Evolutionary conservation across 2,329 filamentous ascomycete species (phyloP).

Genomic region (Beauveria rudraprayagi): DNA sequence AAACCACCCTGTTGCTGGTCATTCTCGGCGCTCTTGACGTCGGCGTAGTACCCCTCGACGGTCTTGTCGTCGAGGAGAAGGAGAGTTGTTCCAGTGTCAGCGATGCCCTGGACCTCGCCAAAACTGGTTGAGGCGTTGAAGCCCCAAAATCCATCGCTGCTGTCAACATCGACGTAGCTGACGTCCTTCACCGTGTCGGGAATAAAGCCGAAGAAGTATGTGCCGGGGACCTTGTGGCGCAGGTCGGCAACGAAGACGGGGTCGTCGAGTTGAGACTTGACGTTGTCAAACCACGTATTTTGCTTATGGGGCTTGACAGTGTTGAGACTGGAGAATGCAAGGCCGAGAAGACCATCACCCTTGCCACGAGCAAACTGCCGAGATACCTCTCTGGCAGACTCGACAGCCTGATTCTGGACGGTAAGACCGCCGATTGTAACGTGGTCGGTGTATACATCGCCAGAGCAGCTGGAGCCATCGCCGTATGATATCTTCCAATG

Average conservation of each 20-base stretch:
- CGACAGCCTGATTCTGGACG: slow-evolving; percentile 35
- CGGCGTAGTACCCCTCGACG: slow-evolving; percentile 43
- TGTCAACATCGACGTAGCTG: slow-evolving; percentile 54
- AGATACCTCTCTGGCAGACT: slow-evolving; percentile 34
- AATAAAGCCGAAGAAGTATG: slow-evolving; percentile 53
- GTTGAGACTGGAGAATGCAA: slow-evolving; percentile 36
- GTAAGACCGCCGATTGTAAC: slow-evolving; percentile 35
- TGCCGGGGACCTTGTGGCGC: slow-evolving; percentile 50
- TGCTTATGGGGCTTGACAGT: slow-evolving; percentile 35
- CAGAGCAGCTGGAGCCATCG: slow-evolving; percentile 34
- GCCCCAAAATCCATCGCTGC: slow-evolving; percentile 56
- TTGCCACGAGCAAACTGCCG: slow-evolving; percentile 35
- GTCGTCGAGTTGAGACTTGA: slow-evolving; percentile 15
- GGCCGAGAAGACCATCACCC: slow-evolving; percentile 20
- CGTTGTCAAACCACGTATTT: slow-evolving; percentile 35
- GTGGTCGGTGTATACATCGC: slow-evolving; percentile 36
- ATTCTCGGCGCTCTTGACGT: slow-evolving; percentile 38
- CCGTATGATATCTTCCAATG: slow-evolving; percentile 37
- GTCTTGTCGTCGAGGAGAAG: slow-evolving; percentile 50
- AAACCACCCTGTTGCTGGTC: slow-evolving; percentile 28
- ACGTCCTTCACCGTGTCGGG: slow-evolving; percentile 49
- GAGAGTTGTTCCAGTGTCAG: slow-evolving; percentile 56
- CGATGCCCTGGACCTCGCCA: slow-evolving; percentile 35
- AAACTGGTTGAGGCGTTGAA: slow-evolving; percentile 17
- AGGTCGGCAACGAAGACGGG: slow-evolving; percentile 62